Conservation (phyloP, 2,329 filamentous ascomycete genomes). For the Penicillium sp. region DNA sequence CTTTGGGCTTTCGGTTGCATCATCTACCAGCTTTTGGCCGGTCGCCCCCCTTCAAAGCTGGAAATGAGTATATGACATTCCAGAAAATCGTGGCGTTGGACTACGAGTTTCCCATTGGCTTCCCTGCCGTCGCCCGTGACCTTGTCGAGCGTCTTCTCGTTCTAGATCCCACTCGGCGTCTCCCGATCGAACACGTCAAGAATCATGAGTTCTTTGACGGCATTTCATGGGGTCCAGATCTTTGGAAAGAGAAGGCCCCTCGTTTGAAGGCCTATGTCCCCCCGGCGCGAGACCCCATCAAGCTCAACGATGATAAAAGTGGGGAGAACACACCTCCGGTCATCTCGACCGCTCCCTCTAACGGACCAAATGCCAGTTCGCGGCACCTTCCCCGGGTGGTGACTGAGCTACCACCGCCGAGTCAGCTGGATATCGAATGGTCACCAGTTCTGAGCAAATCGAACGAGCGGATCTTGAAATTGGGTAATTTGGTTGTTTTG, state of each 20-base stretch:
- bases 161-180: slow-evolving; percentile 73
- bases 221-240: slow-evolving; percentile 71
- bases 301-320: slow-evolving; percentile 57
- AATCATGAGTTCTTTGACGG: slow-evolving; percentile 94
- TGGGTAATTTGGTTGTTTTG: slow-evolving; percentile 84
- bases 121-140: slow-evolving; percentile 80
- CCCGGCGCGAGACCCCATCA: slow-evolving; percentile 71
- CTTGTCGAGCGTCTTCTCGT: slow-evolving; percentile 87
- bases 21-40: slow-evolving; percentile 90
- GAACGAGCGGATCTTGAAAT: slow-evolving; percentile 90
- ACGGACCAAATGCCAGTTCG: slow-evolving; percentile 41
- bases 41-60: slow-evolving; percentile 96
- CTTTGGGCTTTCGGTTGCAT: slow-evolving; percentile 99
- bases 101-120: slow-evolving; percentile 86
- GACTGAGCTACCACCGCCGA: slow-evolving; percentile 93
- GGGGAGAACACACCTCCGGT: slow-evolving; percentile 44
- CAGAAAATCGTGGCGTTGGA: slow-evolving; percentile 96
- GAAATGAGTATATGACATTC: slow-evolving; percentile 93
- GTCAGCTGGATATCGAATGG: slow-evolving; percentile 97
- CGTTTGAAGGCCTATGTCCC: slow-evolving; percentile 79
- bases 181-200: slow-evolving; percentile 94
- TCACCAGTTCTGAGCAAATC: slow-evolving; percentile 85
- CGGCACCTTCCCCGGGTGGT: slow-evolving; percentile 75
- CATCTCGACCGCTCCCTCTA: slow-evolving; percentile 40
- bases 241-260: slow-evolving; percentile 90